Conservation (phyloP, 164 flowering plant species). For the Stephania japonica region DNA sequence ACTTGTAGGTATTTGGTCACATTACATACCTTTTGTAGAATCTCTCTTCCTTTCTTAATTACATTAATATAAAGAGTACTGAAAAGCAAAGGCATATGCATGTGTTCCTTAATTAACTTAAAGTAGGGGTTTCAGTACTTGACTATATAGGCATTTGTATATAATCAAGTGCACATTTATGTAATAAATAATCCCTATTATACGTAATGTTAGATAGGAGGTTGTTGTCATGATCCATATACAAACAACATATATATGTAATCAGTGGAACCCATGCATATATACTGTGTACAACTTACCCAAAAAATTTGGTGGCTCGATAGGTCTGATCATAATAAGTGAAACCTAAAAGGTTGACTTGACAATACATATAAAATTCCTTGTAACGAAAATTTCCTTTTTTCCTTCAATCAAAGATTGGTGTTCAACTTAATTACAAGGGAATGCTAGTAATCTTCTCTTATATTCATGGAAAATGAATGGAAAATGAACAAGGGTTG, state of each 20-base stretch:
- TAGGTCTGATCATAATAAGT: background rate
- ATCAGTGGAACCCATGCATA: no score
- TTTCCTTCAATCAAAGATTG: no score
- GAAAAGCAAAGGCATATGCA: constrained; percentile 2
- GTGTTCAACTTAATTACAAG: no score
- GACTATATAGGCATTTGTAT: background rate
- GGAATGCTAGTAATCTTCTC: no score
- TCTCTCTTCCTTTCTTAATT: background rate
- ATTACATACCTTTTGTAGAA: background rate
- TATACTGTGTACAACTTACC: no score
- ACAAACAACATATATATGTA: background rate
- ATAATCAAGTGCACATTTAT: no score
- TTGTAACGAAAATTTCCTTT: no score
- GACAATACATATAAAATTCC: background rate
- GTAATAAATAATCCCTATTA: no score
- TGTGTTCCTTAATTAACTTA: background rate
- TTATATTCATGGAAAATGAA: no score
- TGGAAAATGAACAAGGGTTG: no score
- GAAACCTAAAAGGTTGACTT: background rate
- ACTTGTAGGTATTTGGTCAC: background rate
- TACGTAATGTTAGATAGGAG: no score
- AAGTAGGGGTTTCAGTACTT: background rate
- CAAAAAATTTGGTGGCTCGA: background rate
- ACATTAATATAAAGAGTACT: background rate
- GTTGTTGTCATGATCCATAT: background rate